phyloP scores from a whole-genome alignment of 1,139 yeast genomes.

The Pichia sp. region DNA sequence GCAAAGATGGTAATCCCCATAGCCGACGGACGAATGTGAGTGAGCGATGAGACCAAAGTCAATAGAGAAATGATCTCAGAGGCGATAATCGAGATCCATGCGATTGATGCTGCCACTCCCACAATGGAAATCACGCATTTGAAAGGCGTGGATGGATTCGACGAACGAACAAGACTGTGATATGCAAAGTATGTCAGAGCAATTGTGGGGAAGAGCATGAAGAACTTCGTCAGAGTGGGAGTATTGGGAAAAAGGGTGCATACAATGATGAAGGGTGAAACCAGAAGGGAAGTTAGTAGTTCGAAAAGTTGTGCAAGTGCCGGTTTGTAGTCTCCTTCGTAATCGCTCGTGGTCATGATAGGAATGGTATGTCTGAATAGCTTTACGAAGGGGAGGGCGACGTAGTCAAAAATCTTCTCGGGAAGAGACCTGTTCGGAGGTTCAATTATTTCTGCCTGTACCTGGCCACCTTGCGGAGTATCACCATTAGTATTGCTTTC shows the following conservation, averaged over 20 bases:
- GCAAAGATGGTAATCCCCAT: conserved; percentile 87
- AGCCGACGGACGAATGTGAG: conserved; percentile 69
- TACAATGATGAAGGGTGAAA: conserved; percentile 23
- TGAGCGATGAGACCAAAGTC: conserved; percentile 56
- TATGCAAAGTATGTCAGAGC: conserved; percentile 17
- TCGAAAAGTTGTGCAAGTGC: conserved; percentile 18
- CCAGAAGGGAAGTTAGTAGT: conserved; percentile 20
- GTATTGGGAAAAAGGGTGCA: conserved; percentile 21
- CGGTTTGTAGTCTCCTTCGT: conserved; percentile 22
- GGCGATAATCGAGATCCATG: conserved; percentile 75
- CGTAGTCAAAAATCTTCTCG: conserved; percentile 14
- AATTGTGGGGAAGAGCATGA: conserved; percentile 11
- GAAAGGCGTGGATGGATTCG: conserved; percentile 25
- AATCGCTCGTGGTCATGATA: conserved; percentile 21
- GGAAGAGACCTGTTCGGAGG: conserved; percentile 11
- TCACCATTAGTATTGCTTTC: not conserved
- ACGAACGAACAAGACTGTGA: conserved; percentile 19
- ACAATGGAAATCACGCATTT: conserved; percentile 39
- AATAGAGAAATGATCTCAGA: conserved; percentile 68
- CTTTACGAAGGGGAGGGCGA: conserved; percentile 20
- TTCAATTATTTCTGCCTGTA: conserved; percentile 18
- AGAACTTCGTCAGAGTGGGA: conserved; percentile 11
- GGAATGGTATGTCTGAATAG: conserved; percentile 25
- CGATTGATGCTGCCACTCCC: conserved; percentile 66
- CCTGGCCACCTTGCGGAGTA: conserved; percentile 8